These are phyloP conservation scores for Bipolaris victoriae DNA, from an alignment of 2,329 filamentous ascomycete species.

Conservation along the genomic window DNA sequence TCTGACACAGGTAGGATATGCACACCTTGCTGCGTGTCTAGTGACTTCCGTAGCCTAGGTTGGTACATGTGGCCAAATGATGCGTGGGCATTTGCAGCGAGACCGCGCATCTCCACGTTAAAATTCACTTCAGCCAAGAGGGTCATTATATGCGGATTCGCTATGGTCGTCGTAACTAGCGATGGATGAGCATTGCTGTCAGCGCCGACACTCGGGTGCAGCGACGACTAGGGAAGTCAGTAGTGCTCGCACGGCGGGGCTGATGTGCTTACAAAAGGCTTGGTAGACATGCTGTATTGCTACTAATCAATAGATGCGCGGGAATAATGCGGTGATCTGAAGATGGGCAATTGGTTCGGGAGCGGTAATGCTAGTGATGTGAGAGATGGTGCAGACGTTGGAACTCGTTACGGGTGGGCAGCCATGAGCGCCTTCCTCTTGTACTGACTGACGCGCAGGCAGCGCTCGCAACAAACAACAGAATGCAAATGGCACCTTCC, in stretches of 20 bases:
- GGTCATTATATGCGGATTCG: conserved; percentile 6
- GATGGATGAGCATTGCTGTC: conserved; percentile 28
- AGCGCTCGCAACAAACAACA: not conserved
- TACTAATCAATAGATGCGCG: conserved; percentile 10
- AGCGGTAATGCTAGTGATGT: too few species aligned
- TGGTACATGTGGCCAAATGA: conserved; percentile 25
- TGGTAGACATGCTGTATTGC: conserved; percentile 4
- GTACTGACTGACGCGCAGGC: not conserved
- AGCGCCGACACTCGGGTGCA: not conserved
- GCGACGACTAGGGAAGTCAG: conserved; percentile 11
- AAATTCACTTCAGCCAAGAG: conserved; percentile 18
- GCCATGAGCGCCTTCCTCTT: not conserved
- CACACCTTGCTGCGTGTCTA: conserved; percentile 17
- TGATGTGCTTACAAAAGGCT: conserved; percentile 4
- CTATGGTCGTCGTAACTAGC: not conserved
- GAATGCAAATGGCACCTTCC: not conserved
- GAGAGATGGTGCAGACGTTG: not conserved
- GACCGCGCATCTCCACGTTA: conserved; percentile 25
- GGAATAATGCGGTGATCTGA: conserved; percentile 11
- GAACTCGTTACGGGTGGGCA: not conserved
- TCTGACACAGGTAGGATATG: not conserved
- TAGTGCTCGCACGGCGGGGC: not conserved
- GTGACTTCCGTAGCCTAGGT: conserved; percentile 35
- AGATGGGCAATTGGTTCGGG: not conserved
- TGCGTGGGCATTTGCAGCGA: conserved; percentile 15